These are phyloP conservation scores for Malassezia sympodialis DNA, from an alignment of 1,284 basidiomycete genomes.

Conservation along the genomic window DNA sequence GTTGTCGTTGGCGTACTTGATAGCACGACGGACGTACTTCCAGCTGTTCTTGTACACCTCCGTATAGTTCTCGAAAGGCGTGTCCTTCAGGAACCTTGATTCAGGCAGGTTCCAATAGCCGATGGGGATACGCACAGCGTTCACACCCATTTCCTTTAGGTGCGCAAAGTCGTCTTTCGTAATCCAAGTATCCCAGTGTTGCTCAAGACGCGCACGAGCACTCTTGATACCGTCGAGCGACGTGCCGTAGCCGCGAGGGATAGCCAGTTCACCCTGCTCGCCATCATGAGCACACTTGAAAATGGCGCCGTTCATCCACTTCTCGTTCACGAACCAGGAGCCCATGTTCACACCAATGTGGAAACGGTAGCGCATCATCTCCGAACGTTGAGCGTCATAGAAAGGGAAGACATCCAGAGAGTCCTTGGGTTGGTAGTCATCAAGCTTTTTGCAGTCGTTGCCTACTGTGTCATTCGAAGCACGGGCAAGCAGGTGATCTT, in stretches of 20 bases:
- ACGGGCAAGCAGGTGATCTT: neutral
- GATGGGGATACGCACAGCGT: neutral
- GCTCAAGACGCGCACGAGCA: neutral
- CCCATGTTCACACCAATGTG: neutral
- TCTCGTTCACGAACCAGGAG: neutral
- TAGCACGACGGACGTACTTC: constrained; percentile 55
- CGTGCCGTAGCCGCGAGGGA: neutral
- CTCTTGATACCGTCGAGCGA: neutral
- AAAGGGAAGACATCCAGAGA: neutral
- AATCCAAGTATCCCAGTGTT: neutral
- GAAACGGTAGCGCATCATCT: neutral
- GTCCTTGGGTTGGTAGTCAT: neutral
- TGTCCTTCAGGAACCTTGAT: constrained; percentile 51
- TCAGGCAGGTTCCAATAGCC: neutral
- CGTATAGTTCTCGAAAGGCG: constrained; percentile 56
- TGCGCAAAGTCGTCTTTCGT: neutral
- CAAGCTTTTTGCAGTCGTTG: neutral
- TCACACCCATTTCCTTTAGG: neutral
- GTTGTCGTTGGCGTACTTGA: constrained; percentile 59
- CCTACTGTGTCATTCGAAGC: neutral
- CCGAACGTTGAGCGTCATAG: neutral
- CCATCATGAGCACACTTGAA: neutral
- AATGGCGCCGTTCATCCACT: neutral
- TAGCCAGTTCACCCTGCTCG: neutral
- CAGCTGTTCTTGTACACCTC: constrained; percentile 61